Percentiles rank a stretch among this genome's conserved stretches.
phyloP scores from a whole-genome alignment of 805 yeast genomes.

The Hanseniaspora valbyensis region DNA sequence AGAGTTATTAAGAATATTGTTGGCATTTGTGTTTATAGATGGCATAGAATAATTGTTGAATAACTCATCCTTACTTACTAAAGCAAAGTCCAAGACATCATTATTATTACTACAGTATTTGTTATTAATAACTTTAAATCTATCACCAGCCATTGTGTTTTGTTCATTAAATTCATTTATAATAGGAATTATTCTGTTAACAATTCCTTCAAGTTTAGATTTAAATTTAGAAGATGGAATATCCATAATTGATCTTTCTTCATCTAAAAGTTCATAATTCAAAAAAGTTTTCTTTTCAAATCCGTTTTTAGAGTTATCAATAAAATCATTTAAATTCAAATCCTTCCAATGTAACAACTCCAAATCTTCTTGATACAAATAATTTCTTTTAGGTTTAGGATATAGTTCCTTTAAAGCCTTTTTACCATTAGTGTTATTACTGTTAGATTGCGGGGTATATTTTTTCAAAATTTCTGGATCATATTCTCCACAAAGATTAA shows the following conservation, averaged over 20 bases:
- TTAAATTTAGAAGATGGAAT: slow-evolving; percentile 4
- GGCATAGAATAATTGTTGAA: not conserved
- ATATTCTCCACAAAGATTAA: slow-evolving; percentile 1
- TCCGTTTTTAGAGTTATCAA: slow-evolving; percentile 31
- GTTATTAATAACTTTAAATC: slow-evolving; percentile 1
- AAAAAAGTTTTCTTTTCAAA: not conserved
- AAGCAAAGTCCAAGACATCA: not conserved
- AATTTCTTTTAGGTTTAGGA: slow-evolving; percentile 37
- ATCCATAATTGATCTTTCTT: slow-evolving; percentile 10
- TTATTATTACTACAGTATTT: slow-evolving; percentile 1
- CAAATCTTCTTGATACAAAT: slow-evolving; percentile 55
- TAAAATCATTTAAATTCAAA: slow-evolving; percentile 47
- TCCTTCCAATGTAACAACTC: slow-evolving; percentile 50
- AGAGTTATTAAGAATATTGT: not conserved
- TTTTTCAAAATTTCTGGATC: not conserved
- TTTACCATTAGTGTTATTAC: not conserved
- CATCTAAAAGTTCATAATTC: slow-evolving; percentile 11
- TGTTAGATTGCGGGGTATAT: slow-evolving; percentile 3
- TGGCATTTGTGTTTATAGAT: not conserved
- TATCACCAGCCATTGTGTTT: not conserved
- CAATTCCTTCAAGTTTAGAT: slow-evolving; percentile 6
- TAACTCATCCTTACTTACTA: not conserved
- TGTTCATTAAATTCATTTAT: slow-evolving; percentile 2
- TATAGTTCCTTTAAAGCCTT: slow-evolving; percentile 1
- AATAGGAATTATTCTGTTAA: slow-evolving; percentile 9